Evolutionary conservation across 306 rosid species (phyloP).

Genomic region (Purshia tridentata): DNA sequence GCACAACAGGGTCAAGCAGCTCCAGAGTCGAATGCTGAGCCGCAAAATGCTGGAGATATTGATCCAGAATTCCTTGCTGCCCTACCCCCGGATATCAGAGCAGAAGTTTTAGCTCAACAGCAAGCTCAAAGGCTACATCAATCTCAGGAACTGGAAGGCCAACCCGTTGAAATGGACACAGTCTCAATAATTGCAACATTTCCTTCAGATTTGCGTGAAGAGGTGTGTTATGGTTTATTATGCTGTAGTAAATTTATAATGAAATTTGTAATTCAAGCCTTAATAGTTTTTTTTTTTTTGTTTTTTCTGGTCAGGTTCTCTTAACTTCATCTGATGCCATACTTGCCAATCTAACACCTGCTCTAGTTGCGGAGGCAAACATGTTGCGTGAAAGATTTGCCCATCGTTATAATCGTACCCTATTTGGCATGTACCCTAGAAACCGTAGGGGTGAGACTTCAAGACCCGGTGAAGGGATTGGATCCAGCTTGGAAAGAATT

Average conservation of each 20-base stretch:
- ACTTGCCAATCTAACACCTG: slow-evolving; percentile 94
- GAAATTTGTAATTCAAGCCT: neutral
- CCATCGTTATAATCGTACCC: slow-evolving; percentile 81
- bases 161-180: slow-evolving; percentile 97
- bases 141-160: slow-evolving; percentile 97
- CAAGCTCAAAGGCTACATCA: slow-evolving; percentile 93
- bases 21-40: slow-evolving; percentile 64
- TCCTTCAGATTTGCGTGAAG: slow-evolving; percentile 95
- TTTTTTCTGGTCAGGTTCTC: slow-evolving; percentile 60
- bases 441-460: slow-evolving; percentile 89
- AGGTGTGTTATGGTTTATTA: slow-evolving; percentile 45
- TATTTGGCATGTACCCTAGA: slow-evolving; percentile 92
- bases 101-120: slow-evolving; percentile 96
- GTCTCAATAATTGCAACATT: slow-evolving; percentile 97
- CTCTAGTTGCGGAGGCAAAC: slow-evolving; percentile 97
- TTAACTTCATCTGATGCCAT: slow-evolving; percentile 94
- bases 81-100: slow-evolving; percentile 95
- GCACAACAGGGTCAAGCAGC: slow-evolving; percentile 90
- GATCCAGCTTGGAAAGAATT: slow-evolving; percentile 60
- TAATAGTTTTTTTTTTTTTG: neutral
- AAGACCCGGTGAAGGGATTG: slow-evolving; percentile 75
- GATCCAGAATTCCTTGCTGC: slow-evolving; percentile 99
- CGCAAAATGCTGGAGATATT: slow-evolving; percentile 77
- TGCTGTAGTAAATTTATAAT: neutral
- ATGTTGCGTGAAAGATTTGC: slow-evolving; percentile 96